A percentile compares a stretch with the other conserved stretches of the same genome.
Evolutionary conservation across 495 filamentous ascomycete genomes (phyloP).

Genomic region (Bathelium albidoporum): DNA sequence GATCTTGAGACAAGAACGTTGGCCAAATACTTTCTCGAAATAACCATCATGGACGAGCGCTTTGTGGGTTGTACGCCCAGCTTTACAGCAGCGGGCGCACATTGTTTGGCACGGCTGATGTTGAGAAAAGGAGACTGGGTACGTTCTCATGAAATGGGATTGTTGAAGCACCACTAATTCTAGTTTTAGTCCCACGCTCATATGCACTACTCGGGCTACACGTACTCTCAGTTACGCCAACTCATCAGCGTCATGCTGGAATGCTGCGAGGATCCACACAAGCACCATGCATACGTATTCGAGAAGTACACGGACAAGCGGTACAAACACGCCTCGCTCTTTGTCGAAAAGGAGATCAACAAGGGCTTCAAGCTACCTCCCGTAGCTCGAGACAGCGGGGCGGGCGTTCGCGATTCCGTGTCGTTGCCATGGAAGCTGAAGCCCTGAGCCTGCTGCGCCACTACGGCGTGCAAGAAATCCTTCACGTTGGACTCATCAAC

Average conservation of each 20-base stretch:
- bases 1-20: constrained; percentile 90
- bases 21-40: constrained; percentile 95
- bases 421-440: not conserved
- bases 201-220: constrained; percentile 87
- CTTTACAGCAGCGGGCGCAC: constrained; percentile 82
- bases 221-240: constrained; percentile 67
- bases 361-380: constrained; percentile 38
- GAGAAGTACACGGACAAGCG: constrained; percentile 82
- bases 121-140: constrained; percentile 88
- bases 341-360: constrained; percentile 61
- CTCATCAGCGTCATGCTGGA: constrained; percentile 68
- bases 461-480: not conserved
- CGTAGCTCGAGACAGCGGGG: constrained; percentile 19
- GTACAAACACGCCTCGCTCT: constrained; percentile 72
- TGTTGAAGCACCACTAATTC: constrained; percentile 19
- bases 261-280: constrained; percentile 70
- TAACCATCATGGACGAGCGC: constrained; percentile 96
- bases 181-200: constrained; percentile 59
- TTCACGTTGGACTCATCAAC: not conserved
- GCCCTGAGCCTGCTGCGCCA: not conserved
- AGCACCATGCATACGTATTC: constrained; percentile 76
- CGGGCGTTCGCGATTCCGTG: constrained; percentile 2
- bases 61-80: constrained; percentile 87
- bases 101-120: constrained; percentile 85
- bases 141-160: constrained; percentile 31